These are phyloP conservation scores for Talaromyces islandicus DNA, from an alignment of 2,329 filamentous ascomycete species.

Conservation along the genomic window DNA sequence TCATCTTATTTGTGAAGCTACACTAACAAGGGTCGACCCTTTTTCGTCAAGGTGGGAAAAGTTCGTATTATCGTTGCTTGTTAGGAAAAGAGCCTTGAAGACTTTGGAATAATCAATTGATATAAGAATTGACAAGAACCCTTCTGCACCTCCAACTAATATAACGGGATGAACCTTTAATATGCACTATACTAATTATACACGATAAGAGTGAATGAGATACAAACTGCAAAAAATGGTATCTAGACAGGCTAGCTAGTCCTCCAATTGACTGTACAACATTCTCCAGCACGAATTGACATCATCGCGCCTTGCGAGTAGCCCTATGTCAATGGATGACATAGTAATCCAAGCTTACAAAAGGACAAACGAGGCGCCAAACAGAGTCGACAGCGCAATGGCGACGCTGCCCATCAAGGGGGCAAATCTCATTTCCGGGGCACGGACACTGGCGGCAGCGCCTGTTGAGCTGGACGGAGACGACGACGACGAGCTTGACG, in stretches of 20 bases:
- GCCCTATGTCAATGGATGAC: neutral
- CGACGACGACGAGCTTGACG: constrained; percentile 16
- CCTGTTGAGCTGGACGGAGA: constrained; percentile 26
- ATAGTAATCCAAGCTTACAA: constrained; percentile 17
- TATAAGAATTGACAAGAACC: neutral
- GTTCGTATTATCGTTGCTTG: too few species aligned
- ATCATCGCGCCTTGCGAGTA: neutral
- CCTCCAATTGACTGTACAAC: constrained; percentile 4
- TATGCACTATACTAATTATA: constrained; percentile 1
- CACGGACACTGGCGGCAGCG: constrained; percentile 40
- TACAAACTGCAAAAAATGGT: constrained; percentile 4
- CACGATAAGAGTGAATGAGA: neutral
- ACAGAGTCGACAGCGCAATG: constrained; percentile 47
- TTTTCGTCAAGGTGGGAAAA: too few species aligned
- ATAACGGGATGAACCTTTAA: neutral
- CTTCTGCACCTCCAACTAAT: neutral
- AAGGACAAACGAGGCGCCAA: constrained; percentile 43
- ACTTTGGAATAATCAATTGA: neutral
- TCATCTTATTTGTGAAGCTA: too few species aligned
- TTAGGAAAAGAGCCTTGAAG: too few species aligned
- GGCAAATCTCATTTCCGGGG: constrained; percentile 42
- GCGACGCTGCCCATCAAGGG: constrained; percentile 48
- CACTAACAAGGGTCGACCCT: too few species aligned
- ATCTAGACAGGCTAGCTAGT: constrained; percentile 4
- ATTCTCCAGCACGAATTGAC: neutral